Conservation (phyloP, 768 basidiomycete species). For the Sporobolomyces roseus region DNA sequence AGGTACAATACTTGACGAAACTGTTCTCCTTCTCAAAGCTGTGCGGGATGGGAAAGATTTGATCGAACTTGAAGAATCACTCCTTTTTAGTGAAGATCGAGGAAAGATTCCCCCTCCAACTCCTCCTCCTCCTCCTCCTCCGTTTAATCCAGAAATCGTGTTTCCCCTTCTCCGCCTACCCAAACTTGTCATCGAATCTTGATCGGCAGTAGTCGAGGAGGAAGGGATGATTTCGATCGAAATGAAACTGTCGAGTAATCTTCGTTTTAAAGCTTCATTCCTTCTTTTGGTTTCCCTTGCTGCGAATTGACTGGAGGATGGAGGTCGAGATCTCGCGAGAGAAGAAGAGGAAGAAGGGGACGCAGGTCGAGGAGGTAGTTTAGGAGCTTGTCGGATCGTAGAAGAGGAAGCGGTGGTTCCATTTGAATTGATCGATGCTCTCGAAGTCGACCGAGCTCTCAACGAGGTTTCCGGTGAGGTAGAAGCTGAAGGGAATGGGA, state of each 20-base stretch:
- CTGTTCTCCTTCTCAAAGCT: background rate
- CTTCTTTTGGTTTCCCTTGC: constrained; percentile 16
- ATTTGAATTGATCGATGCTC: constrained; percentile 12
- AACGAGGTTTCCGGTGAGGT: background rate
- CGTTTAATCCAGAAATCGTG: background rate
- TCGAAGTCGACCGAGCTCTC: constrained; percentile 16
- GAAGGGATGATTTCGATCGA: constrained; percentile 23
- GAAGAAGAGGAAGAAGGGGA: background rate
- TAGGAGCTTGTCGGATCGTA: constrained; percentile 25
- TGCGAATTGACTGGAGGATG: constrained; percentile 3
- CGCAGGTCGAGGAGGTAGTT: background rate
- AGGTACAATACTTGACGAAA: background rate
- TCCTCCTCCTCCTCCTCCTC: background rate
- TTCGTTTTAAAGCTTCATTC: background rate
- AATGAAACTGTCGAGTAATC: constrained; percentile 33
- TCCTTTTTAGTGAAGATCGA: too few relatives aligned
- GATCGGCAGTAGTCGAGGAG: background rate
- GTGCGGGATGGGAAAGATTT: background rate
- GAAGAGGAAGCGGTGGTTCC: constrained; percentile 11
- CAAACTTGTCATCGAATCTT: background rate
- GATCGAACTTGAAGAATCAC: constrained; percentile 10
- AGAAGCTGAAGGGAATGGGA: background rate
- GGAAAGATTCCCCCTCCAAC: background rate
- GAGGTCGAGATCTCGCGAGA: too few relatives aligned
- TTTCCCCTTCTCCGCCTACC: background rate